Evolutionary conservation across 192 early-diverging fungal genomes (phyloP).

Genomic region (Coemansia sp.): DNA sequence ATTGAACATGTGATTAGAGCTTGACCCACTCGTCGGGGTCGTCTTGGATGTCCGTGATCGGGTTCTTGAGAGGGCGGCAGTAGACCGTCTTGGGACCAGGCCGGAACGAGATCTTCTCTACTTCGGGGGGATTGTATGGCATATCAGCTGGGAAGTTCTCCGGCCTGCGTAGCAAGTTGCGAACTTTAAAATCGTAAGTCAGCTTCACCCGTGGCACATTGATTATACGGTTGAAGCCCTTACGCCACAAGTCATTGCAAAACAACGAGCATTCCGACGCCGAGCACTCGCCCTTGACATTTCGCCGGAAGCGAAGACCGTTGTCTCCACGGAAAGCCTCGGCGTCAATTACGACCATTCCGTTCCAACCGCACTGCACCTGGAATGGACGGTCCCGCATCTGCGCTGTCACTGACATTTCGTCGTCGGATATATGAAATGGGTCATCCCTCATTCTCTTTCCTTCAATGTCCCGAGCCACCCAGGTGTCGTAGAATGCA

Average conservation of each 20-base stretch:
- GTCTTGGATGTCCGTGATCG: neutral
- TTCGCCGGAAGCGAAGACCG: constrained; percentile 36
- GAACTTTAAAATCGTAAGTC: constrained; percentile 35
- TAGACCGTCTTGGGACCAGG: constrained; percentile 31
- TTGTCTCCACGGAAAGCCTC: constrained; percentile 25
- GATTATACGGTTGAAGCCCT: constrained; percentile 31
- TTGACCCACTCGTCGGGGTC: constrained; percentile 27
- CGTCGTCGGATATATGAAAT: constrained; percentile 7
- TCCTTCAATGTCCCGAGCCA: constrained; percentile 54
- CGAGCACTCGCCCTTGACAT: constrained; percentile 41
- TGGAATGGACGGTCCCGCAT: constrained; percentile 46
- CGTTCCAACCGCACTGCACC: constrained; percentile 61
- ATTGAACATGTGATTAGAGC: neutral
- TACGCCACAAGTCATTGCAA: constrained; percentile 52
- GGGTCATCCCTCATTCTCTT: neutral
- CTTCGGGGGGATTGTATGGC: constrained; percentile 12
- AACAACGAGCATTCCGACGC: constrained; percentile 60
- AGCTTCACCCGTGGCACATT: constrained; percentile 55
- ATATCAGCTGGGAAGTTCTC: constrained; percentile 22
- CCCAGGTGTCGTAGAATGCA: constrained; percentile 58
- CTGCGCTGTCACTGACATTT: constrained; percentile 21
- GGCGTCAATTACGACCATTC: constrained; percentile 47
- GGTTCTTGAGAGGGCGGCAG: constrained; percentile 43
- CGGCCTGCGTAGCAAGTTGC: constrained; percentile 28
- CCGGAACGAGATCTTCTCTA: constrained; percentile 18